Base-by-base conservation (phyloP, 2,329 filamentous ascomycete genomes). In the Trichoderma breve region DNA sequence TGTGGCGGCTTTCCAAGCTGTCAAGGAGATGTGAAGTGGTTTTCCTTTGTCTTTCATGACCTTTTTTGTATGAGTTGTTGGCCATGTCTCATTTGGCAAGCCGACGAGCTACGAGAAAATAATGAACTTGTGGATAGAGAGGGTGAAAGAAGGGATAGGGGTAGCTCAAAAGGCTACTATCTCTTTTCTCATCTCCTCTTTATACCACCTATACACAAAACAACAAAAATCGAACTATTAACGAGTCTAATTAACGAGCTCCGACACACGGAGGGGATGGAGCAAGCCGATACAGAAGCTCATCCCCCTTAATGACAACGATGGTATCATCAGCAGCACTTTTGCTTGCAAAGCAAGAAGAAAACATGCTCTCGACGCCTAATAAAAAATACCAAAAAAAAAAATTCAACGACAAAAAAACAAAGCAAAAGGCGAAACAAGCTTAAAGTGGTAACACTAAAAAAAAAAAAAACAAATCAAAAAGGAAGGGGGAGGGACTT, bases 21-120 rank as follows among this genome's bases (percentile, higher is more conserved):
- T 61, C 47, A 43, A 55, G 60, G 57, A n/a, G 71, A 70, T 66
- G 34, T 65, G 58, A 61, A 39, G 71, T 55, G 30, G 39, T 61
- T 71, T 72, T 72, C 62, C 51, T 72, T 71, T 70, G 71, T 72
- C 21, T 24, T 72, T 64, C 53, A 72, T 70, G 66, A 58, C 51
- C 57, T 72, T 58, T 68, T 71, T 66, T 32, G 32, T 72, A 72
- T 55, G 60, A 70, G 51, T 61, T 55, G 71, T 72, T 15, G 43
- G 64, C 18, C 7, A 14, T 18, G 30, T 72, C 39, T 71, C 32
- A n/a, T 15, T 39, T 32, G 68, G 39, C 39, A 65, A 18, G 28
- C 60, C 66, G 60, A 61, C 71, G 53, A 39, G 60, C 64, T 63
- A 68, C 58, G 69, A 71, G 60, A 65, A 63, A 28, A 70, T 60